Evolutionary conservation across 345 rosid species (phyloP).

Genomic region (Dovyalis caffra): DNA sequence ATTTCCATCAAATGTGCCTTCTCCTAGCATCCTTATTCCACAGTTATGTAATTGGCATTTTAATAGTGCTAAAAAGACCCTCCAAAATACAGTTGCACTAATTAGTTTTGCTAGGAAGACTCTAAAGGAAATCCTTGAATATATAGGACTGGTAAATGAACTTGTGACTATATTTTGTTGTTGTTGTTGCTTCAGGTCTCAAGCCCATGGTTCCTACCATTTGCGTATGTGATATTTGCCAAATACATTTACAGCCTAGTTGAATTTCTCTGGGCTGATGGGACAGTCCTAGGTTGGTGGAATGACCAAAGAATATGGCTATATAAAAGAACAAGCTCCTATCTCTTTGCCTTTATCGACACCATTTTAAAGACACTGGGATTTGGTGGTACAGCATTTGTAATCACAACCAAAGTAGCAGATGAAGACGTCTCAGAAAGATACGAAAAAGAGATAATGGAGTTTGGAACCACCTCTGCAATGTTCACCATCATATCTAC

Average conservation of each 20-base stretch:
- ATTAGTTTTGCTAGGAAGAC: too few relatives aligned
- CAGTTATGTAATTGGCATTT: too few relatives aligned
- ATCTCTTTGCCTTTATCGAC: slow-evolving; percentile 56
- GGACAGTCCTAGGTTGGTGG: slow-evolving; percentile 74
- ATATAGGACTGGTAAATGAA: background rate
- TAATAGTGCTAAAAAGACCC: too few relatives aligned
- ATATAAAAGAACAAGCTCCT: slow-evolving; percentile 69
- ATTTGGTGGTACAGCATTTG: slow-evolving; percentile 46
- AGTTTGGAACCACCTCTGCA: slow-evolving; percentile 66
- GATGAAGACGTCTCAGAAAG: slow-evolving; percentile 52
- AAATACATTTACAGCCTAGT: slow-evolving; percentile 37
- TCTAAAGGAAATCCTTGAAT: too few relatives aligned
- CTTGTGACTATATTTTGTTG: background rate
- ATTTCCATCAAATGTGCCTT: background rate
- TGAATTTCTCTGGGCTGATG: slow-evolving; percentile 54
- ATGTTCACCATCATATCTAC: slow-evolving; percentile 60
- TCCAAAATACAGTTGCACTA: too few relatives aligned
- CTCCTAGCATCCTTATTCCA: too few relatives aligned
- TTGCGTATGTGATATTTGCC: slow-evolving; percentile 42
- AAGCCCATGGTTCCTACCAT: slow-evolving; percentile 62
- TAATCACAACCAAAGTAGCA: slow-evolving; percentile 61
- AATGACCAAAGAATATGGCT: slow-evolving; percentile 74
- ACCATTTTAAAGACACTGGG: slow-evolving; percentile 43
- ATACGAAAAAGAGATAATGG: slow-evolving; percentile 59
- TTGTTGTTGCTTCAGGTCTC: slow-evolving; percentile 36